A percentile compares a stretch with the other conserved stretches of the same genome.
Evolutionary conservation across 2,329 filamentous ascomycete genomes (phyloP).

Genomic region (Colletotrichum sublineola): DNA sequence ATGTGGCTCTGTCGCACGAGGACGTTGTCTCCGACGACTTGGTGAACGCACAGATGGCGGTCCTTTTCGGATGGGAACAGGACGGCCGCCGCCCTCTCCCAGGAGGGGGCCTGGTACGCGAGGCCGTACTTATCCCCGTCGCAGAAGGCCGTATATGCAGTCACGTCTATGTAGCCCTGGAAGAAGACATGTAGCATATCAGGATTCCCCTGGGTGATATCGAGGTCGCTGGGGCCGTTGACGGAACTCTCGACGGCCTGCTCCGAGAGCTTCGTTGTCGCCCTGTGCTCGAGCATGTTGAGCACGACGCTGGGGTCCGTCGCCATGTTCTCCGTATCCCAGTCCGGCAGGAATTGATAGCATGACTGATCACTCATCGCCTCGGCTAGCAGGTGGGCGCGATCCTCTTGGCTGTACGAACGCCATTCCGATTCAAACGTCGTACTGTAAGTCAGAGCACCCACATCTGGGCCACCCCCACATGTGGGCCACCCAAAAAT

Average conservation of each 20-base stretch:
- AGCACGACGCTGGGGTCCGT: not conserved
- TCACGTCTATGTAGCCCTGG: fast-evolving
- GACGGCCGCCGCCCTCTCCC: not conserved
- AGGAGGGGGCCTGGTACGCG: not conserved
- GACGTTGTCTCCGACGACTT: not conserved
- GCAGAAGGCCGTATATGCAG: not conserved
- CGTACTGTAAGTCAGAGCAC: too few relatives aligned
- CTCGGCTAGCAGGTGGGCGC: not conserved
- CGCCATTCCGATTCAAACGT: not conserved
- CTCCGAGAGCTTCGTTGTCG: not conserved
- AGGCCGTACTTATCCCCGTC: not conserved
- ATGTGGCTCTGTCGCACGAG: not conserved
- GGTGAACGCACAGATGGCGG: not conserved
- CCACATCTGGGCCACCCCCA: too few relatives aligned
- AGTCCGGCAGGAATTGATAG: not conserved
- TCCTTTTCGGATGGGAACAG: not conserved
- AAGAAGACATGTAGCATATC: too few relatives aligned
- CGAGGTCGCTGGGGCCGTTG: not conserved
- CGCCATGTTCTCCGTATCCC: not conserved
- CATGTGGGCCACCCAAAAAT: too few relatives aligned
- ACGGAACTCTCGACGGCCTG: not conserved
- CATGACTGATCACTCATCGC: too few relatives aligned
- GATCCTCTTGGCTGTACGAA: not conserved
- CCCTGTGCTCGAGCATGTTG: not conserved
- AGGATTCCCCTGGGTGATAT: not conserved